These are phyloP conservation scores for Fraxinus albicans DNA, from an alignment of 305 asterid species.

Conservation along the genomic window DNA sequence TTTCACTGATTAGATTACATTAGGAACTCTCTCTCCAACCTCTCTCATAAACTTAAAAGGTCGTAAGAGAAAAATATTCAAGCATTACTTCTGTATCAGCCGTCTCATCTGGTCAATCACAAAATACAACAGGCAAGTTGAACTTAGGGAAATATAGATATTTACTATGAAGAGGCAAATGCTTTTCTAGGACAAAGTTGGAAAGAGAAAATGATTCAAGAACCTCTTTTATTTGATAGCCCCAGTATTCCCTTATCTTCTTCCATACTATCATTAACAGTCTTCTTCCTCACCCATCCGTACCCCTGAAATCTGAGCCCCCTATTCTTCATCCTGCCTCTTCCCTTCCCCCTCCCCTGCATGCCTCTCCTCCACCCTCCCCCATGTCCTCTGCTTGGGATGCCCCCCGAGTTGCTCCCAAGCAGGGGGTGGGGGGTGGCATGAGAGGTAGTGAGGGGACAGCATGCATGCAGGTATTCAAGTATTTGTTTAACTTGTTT, in stretches of 20 bases:
- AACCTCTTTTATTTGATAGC: background rate
- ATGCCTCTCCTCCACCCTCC: background rate
- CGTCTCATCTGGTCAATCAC: background rate
- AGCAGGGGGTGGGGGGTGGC: background rate
- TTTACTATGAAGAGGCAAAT: background rate
- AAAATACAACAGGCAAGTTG: background rate
- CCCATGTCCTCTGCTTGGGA: background rate
- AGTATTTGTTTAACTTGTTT: too few species aligned
- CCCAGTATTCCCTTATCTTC: background rate
- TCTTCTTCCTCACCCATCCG: background rate
- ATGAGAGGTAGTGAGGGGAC: background rate
- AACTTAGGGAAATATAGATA: background rate
- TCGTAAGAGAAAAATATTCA: background rate
- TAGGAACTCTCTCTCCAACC: background rate
- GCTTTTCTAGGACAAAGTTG: background rate
- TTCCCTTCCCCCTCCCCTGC: background rate
- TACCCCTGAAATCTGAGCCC: background rate
- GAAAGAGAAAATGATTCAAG: background rate
- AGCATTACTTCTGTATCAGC: background rate
- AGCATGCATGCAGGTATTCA: too few species aligned
- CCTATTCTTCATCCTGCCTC: background rate
- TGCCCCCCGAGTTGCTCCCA: background rate
- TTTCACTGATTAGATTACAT: background rate
- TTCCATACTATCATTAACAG: background rate
- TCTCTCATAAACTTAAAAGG: background rate